Evolutionary conservation across 331 rosid species (phyloP), one percentile per base, ranked within the genome.

Genomic region (Quercus phellos): DNA sequence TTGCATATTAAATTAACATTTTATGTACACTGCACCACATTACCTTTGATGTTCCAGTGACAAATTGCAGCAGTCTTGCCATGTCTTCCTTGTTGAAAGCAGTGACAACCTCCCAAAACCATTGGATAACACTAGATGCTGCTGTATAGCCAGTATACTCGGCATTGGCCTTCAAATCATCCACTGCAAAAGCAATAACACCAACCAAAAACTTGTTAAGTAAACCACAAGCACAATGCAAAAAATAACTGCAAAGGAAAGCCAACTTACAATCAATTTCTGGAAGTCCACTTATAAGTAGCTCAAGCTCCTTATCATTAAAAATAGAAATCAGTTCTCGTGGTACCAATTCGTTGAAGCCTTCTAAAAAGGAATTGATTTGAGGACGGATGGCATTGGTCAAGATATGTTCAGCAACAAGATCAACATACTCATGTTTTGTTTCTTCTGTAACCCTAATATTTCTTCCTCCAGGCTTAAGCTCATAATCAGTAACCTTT

Each of bases 41-140:
- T 83, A 95, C 99, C 99, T 95, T 95, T 6, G 99, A 95, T 73
- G 99, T 95, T 81, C 99, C 99, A 55, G 99, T 95, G 80, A 95
- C 99, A 82, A 95, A 95, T 80, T 95, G 99, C 89, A 95, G 89
- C 53, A 95, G 89, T 84, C 97, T 90, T 24, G 99, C 99, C 99
- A 93, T 93, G 85, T 95, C 99, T 89, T 95, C 99, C 86, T 95
- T 95, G 85, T 86, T 90, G 75, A 95, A 93, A 75, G 90, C 66
- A 81, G 85, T 91, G 68, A 95, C 97, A 68, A 89, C 98, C 80
- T 93, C 99, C 99, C 99, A 95, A 85, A 95, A 95, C 99, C 98
- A 95, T 75, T 91, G 93, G 79, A 93, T 91, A 79, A 91, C 96
- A 85, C 84, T 84, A 53, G 99, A 91, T 84, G 97, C 98, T 73